A percentile compares a stretch with the other conserved stretches of the same genome.
phyloP scores from a whole-genome alignment of 2,329 filamentous ascomycete species.

The Ophiostoma ulmi region DNA sequence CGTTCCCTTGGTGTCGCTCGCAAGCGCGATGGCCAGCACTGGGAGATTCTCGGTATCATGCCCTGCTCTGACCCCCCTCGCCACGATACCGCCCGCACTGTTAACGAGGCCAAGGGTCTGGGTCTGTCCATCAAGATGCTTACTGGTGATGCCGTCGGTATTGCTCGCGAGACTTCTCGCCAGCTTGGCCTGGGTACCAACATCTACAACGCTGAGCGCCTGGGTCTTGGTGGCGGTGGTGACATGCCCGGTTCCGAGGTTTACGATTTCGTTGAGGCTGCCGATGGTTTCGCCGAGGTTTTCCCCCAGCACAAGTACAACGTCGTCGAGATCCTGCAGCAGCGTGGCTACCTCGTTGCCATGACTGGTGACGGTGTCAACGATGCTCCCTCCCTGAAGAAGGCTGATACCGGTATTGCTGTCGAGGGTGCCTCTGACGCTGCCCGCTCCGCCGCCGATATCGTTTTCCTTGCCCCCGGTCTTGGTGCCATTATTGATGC shows the following conservation, averaged over 20 bases:
- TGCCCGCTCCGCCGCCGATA: conserved; percentile 85
- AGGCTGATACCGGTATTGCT: conserved; percentile 93
- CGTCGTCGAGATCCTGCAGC: conserved; percentile 87
- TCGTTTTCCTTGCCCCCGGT: conserved; percentile 87
- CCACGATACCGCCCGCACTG: conserved; percentile 83
- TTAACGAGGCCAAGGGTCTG: conserved; percentile 81
- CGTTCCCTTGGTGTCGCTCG: conserved; percentile 89
- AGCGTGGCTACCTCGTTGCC: conserved; percentile 87
- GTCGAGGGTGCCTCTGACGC: conserved; percentile 89
- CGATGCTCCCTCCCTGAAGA: conserved; percentile 87
- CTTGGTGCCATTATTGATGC: conserved; percentile 89
- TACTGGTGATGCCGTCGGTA: conserved; percentile 90
- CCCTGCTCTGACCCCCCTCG: conserved; percentile 88
- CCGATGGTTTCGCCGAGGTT: conserved; percentile 90
- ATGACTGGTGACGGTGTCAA: conserved; percentile 98
- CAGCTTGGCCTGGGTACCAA: conserved; percentile 89
- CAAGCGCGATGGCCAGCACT: conserved; percentile 73
- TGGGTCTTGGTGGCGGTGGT: conserved; percentile 82
- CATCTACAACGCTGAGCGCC: conserved; percentile 87
- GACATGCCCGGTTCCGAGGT: conserved; percentile 92
- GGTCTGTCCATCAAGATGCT: conserved; percentile 94
- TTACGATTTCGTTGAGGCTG: conserved; percentile 92
- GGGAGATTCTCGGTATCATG: conserved; percentile 94
- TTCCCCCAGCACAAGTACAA: conserved; percentile 96
- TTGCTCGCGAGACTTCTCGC: conserved; percentile 84